Base-by-base conservation (phyloP, 148 eudicot genomes). In the Spergularia marina region DNA sequence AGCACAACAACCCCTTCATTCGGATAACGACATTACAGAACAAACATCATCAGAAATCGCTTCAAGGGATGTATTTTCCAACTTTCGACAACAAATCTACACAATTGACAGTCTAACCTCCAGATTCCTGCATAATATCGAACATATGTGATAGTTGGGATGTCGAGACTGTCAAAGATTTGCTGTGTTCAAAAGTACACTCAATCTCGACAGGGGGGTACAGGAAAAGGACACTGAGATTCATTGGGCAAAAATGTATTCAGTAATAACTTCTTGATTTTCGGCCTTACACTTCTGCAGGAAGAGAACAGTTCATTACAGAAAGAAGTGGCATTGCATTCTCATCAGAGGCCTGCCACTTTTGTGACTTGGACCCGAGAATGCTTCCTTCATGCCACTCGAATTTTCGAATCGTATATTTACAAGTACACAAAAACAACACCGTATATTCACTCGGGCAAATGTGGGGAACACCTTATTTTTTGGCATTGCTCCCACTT, bases 331-430 rank as follows among this genome's bases (percentile, higher is more conserved):
- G 89, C 76, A 40, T 52, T 83, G 87, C 92, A 85, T 75, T 80
- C 83, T 73, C 77, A 82, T 72, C 78, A 67, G 79, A 56, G 95
- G 97, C 98, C 98, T 82, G 98, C 87, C 97, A 91, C 95, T 89
- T 83, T 71, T 85, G 91, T 87, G 91, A 88, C 97, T 91, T 91
- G 74, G 97, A 90, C 59, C 97, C 94, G 73, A 76, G 85, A 78
- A 82, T 86, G 91, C 93, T 78, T 70, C 79, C 65, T 76, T 25
- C 83, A 83, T 77, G 40, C 85, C 88, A 77, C 82, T 82, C 69
- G 67, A 78, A 68, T 70, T 83, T 81, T 80, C 41, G 74, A 73
- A 74, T 79, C 79, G 82, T 81, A 86, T 89, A 92, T 92, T 84
- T 92, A 95, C 98, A 95, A 59, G 74, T 83, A 84, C 90, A 84